phyloP scores from a whole-genome alignment of 768 basidiomycete species.

The Leccinum sublutescens region DNA sequence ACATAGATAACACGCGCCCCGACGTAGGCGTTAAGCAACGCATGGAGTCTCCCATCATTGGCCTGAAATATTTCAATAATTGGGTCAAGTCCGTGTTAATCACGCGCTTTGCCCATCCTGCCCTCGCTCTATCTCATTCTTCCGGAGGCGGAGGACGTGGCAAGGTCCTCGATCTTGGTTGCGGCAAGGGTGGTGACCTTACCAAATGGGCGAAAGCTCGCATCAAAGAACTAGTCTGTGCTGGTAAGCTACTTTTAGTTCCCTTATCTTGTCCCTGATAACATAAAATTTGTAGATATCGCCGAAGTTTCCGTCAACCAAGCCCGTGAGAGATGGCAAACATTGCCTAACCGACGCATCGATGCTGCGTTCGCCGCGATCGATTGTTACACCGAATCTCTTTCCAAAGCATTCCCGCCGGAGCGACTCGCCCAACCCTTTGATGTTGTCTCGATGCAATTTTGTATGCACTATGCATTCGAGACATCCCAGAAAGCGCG shows the following conservation, averaged over 20 bases:
- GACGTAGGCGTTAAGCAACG: conserved; percentile 88
- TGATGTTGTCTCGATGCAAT: conserved; percentile 97
- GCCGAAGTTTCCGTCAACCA: conserved; percentile 87
- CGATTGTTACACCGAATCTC: conserved; percentile 81
- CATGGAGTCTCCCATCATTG: conserved; percentile 89
- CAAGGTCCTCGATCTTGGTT: conserved; percentile 93
- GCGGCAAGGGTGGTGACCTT: conserved; percentile 98
- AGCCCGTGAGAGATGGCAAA: conserved; percentile 71
- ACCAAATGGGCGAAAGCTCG: conserved; percentile 92
- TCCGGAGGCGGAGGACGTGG: conserved; percentile 43
- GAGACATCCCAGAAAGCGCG: conserved; percentile 84
- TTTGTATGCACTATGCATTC: conserved; percentile 99
- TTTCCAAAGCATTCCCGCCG: conserved; percentile 67
- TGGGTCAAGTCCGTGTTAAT: conserved; percentile 99
- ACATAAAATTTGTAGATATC: conserved; percentile 58
- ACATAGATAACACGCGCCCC: conserved; percentile 85
- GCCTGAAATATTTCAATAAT: conserved; percentile 97
- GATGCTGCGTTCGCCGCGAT: conserved; percentile 79
- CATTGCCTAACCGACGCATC: conserved; percentile 53
- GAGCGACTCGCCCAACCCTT: conserved; percentile 65
- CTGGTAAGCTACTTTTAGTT: conserved; percentile 54
- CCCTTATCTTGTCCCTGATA: background rate
- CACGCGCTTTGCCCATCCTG: conserved; percentile 80
- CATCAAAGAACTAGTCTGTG: conserved; percentile 73
- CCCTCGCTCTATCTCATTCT: conserved; percentile 44